These are phyloP conservation scores for Lipomyces starkeyi DNA, from an alignment of 805 yeast genomes.

Conservation along the genomic window DNA sequence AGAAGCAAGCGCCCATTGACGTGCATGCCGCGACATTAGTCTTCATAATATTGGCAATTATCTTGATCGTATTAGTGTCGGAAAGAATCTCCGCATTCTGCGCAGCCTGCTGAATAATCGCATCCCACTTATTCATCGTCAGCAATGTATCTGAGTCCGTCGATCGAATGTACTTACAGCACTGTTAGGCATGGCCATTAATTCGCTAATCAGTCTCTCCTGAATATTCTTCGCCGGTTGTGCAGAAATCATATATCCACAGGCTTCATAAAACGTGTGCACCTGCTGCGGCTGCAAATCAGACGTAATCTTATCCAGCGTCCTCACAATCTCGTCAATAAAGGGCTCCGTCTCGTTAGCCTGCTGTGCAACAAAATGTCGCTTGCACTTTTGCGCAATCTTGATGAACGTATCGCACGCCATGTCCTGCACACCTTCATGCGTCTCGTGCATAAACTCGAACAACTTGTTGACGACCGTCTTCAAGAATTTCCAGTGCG, in stretches of 20 bases:
- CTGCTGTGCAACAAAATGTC: constrained; percentile 90
- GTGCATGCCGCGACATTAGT: constrained; percentile 95
- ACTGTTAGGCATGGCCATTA: constrained; percentile 90
- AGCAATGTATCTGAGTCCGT: neutral
- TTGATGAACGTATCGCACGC: constrained; percentile 99
- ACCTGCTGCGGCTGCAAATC: constrained; percentile 97
- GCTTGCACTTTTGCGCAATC: constrained; percentile 92
- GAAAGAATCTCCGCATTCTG: constrained; percentile 77
- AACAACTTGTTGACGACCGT: constrained; percentile 94
- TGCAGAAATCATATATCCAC: constrained; percentile 91
- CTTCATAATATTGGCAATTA: constrained; percentile 90
- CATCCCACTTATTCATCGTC: constrained; percentile 60
- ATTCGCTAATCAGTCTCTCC: constrained; percentile 71
- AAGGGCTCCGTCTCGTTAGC: constrained; percentile 87
- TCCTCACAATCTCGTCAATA: constrained; percentile 83
- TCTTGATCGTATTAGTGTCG: constrained; percentile 79
- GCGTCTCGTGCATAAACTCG: constrained; percentile 99
- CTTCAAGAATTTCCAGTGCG: constrained; percentile 96
- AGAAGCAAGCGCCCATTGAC: constrained; percentile 91
- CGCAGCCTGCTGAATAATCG: constrained; percentile 83
- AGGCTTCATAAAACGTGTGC: constrained; percentile 96
- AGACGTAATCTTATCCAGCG: constrained; percentile 82
- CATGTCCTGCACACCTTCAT: constrained; percentile 57
- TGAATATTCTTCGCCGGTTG: constrained; percentile 73
- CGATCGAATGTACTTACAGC: constrained; percentile 52